These are phyloP conservation scores for Austroboletus novae-zelandiae DNA, from an alignment of 1,284 basidiomycete species.

Conservation along the genomic window DNA sequence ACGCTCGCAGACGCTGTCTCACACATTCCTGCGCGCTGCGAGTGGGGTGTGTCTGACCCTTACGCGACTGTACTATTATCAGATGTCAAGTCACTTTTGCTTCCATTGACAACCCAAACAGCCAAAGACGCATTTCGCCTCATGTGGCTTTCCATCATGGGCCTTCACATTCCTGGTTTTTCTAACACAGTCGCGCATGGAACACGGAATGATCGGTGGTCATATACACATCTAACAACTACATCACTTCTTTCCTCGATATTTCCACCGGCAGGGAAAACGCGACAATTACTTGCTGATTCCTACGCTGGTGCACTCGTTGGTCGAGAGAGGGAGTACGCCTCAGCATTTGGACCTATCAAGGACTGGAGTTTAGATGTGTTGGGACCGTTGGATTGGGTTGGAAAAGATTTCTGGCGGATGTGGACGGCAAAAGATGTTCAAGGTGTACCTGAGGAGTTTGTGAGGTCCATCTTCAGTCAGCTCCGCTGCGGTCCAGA, in stretches of 20 bases:
- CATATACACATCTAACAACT: conserved; percentile 42
- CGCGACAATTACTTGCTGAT: conserved; percentile 45
- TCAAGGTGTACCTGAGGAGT: conserved; percentile 42
- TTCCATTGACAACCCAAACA: conserved; percentile 50
- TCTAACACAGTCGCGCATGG: conserved; percentile 39
- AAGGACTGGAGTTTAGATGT: conserved; percentile 60
- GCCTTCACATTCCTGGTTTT: conserved; percentile 73
- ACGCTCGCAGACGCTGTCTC: conserved; percentile 41
- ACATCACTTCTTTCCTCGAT: conserved; percentile 46
- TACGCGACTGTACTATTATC: conserved; percentile 78
- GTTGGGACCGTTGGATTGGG: conserved; percentile 52
- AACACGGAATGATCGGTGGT: conserved; percentile 68
- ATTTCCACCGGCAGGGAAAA: conserved; percentile 45
- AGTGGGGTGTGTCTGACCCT: conserved; percentile 66
- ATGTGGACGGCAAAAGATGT: conserved; percentile 55
- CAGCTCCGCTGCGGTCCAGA: conserved; percentile 49
- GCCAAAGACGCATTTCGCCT: conserved; percentile 67
- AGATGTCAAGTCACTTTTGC: conserved; percentile 73
- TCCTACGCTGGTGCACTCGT: conserved; percentile 62
- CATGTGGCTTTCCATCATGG: conserved; percentile 75
- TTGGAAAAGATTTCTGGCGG: conserved; percentile 37
- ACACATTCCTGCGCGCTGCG: conserved; percentile 57
- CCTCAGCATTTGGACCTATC: conserved; percentile 61
- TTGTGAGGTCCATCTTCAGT: conserved; percentile 56
- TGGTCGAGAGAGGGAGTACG: conserved; percentile 61